These are phyloP conservation scores for Bombardia bombarda DNA, from an alignment of 495 filamentous ascomycete genomes.

Conservation along the genomic window DNA sequence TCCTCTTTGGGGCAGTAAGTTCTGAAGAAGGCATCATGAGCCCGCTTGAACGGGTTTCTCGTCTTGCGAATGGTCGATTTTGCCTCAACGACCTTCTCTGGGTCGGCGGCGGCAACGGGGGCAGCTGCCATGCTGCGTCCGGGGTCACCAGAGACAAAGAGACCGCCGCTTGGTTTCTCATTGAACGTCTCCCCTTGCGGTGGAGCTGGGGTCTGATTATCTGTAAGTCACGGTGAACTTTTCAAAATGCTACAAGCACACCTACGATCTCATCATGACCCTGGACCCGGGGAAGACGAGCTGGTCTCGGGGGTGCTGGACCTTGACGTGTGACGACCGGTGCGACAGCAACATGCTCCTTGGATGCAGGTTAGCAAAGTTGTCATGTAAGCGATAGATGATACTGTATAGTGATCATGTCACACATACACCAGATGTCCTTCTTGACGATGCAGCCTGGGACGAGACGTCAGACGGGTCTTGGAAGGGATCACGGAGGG, in stretches of 20 bases:
- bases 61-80: neutral
- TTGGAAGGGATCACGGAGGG: slow-evolving; percentile 16
- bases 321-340: neutral
- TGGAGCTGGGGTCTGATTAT: slow-evolving; percentile 8
- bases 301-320: neutral
- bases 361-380: slow-evolving; percentile 2
- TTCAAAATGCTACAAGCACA: neutral
- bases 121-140: slow-evolving; percentile 3
- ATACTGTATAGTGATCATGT: no score
- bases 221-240: neutral
- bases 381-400: neutral
- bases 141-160: slow-evolving; percentile 5
- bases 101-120: neutral
- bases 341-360: slow-evolving; percentile 3
- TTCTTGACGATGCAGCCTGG: slow-evolving; percentile 10
- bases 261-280: slow-evolving; percentile 5
- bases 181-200: slow-evolving; percentile 9
- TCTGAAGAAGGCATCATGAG: slow-evolving; percentile 12
- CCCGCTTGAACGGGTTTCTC: slow-evolving; percentile 2
- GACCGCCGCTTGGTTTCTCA: slow-evolving; percentile 9
- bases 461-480: slow-evolving; percentile 18
- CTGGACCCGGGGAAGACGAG: neutral
- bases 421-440: slow-evolving; percentile 12
- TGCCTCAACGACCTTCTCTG: slow-evolving; percentile 7
- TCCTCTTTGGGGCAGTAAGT: slow-evolving; percentile 24